phyloP scores from a whole-genome alignment of 148 eudicot species.

The Chenopodium berlandieri region DNA sequence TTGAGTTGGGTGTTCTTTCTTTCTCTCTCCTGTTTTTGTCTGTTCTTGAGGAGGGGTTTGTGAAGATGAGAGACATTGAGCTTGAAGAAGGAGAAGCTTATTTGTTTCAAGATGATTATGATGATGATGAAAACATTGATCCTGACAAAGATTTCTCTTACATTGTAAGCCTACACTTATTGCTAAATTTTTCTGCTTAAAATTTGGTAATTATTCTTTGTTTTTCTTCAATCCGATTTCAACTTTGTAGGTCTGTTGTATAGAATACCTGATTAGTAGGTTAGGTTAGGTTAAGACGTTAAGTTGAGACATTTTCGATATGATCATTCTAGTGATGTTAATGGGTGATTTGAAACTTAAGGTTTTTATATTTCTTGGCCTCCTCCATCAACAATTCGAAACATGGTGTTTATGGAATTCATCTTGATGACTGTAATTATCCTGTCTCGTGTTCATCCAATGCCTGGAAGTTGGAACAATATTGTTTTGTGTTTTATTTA shows the following conservation, averaged over 20 bases:
- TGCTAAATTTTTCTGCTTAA: background rate
- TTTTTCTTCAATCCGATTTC: constrained; percentile 8
- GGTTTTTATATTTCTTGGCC: background rate
- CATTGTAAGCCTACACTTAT: constrained; percentile 38
- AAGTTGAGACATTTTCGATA: constrained; percentile 15
- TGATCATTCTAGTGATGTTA: background rate
- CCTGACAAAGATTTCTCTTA: constrained; percentile 45
- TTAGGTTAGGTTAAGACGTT: background rate
- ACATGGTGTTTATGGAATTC: background rate
- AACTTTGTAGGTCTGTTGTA: constrained; percentile 4
- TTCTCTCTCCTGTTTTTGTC: background rate
- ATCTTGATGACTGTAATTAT: background rate
- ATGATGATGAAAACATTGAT: constrained; percentile 46
- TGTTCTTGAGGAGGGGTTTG: constrained; percentile 6
- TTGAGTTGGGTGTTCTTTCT: constrained; percentile 18
- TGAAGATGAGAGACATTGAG: constrained; percentile 43
- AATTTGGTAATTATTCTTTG: background rate
- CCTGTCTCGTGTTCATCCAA: too few species aligned
- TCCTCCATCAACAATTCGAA: background rate
- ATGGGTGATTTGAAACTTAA: background rate
- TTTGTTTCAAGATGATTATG: constrained; percentile 31
- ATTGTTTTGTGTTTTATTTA: background rate
- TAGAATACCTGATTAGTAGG: background rate
- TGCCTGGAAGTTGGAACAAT: background rate
- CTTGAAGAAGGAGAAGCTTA: constrained; percentile 44